Base-by-base conservation (phyloP, 495 filamentous ascomycete genomes). In the Trichocladium antarcticum region DNA sequence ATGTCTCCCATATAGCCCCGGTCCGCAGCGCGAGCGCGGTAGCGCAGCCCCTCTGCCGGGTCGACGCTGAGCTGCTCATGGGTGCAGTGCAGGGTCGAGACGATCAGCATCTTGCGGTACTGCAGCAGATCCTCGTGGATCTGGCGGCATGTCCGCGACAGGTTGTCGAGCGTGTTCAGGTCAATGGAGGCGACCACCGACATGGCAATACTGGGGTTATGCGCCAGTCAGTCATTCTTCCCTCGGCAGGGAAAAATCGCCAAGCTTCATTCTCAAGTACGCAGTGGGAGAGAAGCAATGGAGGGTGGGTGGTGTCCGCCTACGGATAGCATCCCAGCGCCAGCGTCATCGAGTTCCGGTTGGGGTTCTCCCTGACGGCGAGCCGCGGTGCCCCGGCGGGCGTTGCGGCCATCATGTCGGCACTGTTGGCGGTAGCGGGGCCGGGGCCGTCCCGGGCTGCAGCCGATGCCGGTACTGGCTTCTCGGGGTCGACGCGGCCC, bases 251-350 rank as follows among this genome's bases (percentile, higher is more conserved):
- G 50, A 45, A 55, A 45, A 45, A 45, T 48, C 37, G 52, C 40
- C 40, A 54, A 50, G 47, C 36, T 6, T 19, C 20, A 27, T 50
- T 24, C 38, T 36, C 14, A 31, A 6, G 21, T 28, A 40, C 34
- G 17, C 8, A 55, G 48, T n/a, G n/a, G n/a, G n/a, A 49, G 39
- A 52, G 37, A 57, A 42, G 38, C 17, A 38, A 38, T 36, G 32
- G 19, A 46, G 37, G 58, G 57, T 61, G 57, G n/a, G n/a, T n/a
- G n/a, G n/a, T n/a, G n/a, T 57, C 51, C 57, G 67, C 73, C 56
- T 74, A 95, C 89, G 89, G 89, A 76, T 95, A 95, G 70, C 87
- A 92, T 55, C 81, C 81, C 68, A 95, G 71, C 54, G 85, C 83
- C 59, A 78, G 75, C 27, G 86, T 84, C 70, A 90, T 82, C 46